Evolutionary conservation across 495 filamentous ascomycete species (phyloP).

Genomic region (Penicillium angulare): DNA sequence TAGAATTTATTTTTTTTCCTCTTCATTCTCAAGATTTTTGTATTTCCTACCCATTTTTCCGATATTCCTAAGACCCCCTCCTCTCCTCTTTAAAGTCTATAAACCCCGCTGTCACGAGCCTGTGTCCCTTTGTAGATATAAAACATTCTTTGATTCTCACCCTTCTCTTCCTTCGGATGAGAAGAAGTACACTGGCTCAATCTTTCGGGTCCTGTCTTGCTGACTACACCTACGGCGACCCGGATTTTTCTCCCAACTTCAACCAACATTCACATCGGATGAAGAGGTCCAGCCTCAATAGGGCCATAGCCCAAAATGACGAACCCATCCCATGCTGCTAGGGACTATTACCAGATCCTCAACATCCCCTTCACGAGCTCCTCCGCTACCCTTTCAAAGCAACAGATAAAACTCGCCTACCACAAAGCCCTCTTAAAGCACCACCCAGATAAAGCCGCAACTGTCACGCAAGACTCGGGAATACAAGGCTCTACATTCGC

Average conservation of each 20-base stretch:
- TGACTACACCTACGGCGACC: background rate
- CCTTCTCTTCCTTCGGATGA: too few species aligned
- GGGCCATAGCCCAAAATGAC: constrained; percentile 22
- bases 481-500: background rate
- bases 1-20: background rate
- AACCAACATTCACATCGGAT: background rate
- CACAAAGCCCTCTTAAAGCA: constrained; percentile 71
- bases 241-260: background rate
- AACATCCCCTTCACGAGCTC: constrained; percentile 38
- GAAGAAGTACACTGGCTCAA: too few species aligned
- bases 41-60: background rate
- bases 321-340: constrained; percentile 2
- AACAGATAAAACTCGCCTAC: constrained; percentile 71
- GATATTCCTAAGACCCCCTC: too few species aligned
- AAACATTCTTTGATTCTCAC: too few species aligned
- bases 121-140: too few species aligned
- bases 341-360: constrained; percentile 55
- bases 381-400: constrained; percentile 22
- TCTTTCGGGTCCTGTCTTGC: background rate
- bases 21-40: background rate
- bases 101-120: too few species aligned
- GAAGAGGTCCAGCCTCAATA: background rate
- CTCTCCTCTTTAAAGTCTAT: too few species aligned
- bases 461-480: constrained; percentile 15
- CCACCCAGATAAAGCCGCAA: constrained; percentile 73